Conservation (phyloP, 345 rosid genomes). For the Syzygium aqueum region DNA sequence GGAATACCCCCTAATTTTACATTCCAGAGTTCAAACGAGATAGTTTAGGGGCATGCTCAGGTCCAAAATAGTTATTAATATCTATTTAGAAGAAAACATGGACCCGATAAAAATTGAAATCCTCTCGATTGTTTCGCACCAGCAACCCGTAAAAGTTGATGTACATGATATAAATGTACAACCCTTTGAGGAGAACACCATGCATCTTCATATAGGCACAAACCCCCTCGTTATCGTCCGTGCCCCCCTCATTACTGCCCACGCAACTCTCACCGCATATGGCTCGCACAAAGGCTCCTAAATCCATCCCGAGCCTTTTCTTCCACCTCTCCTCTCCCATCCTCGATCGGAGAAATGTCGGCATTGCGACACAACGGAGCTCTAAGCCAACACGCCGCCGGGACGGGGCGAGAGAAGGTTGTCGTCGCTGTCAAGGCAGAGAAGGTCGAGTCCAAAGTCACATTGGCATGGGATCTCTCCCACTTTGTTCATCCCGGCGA, state of each 20-base stretch:
- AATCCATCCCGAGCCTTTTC: not conserved
- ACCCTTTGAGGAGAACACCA: too few relatives aligned
- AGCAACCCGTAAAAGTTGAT: too few relatives aligned
- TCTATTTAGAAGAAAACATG: too few relatives aligned
- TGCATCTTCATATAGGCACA: too few relatives aligned
- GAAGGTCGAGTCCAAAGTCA: conserved; percentile 49
- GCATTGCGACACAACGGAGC: not conserved
- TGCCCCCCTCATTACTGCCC: not conserved
- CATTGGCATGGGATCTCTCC: conserved; percentile 64
- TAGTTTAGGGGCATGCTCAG: too few relatives aligned
- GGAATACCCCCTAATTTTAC: too few relatives aligned
- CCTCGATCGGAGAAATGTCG: not conserved
- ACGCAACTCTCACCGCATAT: not conserved
- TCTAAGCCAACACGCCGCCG: conserved; percentile 14
- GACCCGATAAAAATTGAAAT: too few relatives aligned
- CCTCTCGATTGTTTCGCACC: too few relatives aligned
- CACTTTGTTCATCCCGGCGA: conserved; percentile 66
- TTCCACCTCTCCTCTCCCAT: too few relatives aligned
- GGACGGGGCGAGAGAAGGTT: conserved; percentile 24
- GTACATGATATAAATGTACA: too few relatives aligned
- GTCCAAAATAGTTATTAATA: too few relatives aligned
- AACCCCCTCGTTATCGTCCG: not conserved
- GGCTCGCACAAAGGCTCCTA: not conserved
- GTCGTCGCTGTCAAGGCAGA: conserved; percentile 61
- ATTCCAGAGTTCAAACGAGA: too few relatives aligned